A percentile compares a stretch with the other conserved stretches of the same genome.
Conservation (phyloP, 164 flowering plant species). For the Nymphaea colorata region DNA sequence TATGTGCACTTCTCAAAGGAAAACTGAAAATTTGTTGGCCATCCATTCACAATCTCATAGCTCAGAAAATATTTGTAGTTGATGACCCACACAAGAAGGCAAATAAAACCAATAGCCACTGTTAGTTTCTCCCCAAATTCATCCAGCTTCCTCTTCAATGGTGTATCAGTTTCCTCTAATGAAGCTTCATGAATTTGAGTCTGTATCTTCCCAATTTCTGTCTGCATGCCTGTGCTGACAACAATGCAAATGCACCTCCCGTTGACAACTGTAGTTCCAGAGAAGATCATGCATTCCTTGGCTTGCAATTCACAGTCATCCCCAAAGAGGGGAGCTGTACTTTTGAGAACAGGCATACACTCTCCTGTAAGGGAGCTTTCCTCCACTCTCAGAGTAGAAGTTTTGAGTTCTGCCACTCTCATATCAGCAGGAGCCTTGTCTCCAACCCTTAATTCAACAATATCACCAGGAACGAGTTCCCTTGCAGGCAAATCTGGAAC, state of each 20-base stretch:
- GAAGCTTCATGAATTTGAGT: constrained; percentile 88
- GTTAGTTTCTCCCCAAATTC: constrained; percentile 83
- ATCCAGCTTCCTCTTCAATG: constrained; percentile 78
- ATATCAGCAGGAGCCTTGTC: constrained; percentile 91
- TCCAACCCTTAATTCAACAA: constrained; percentile 72
- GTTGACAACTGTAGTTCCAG: constrained; percentile 81
- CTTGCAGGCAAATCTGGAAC: constrained; percentile 70
- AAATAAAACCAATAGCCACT: constrained; percentile 61
- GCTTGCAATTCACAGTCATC: constrained; percentile 86
- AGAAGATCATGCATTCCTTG: constrained; percentile 80
- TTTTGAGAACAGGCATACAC: constrained; percentile 74
- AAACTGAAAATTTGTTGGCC: constrained; percentile 60
- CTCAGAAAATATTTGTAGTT: constrained; percentile 72
- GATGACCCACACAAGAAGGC: constrained; percentile 72
- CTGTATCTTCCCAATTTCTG: constrained; percentile 89
- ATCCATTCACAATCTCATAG: constrained; percentile 65
- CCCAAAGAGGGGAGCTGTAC: constrained; percentile 28
- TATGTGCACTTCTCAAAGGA: constrained; percentile 87
- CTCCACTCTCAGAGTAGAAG: constrained; percentile 69
- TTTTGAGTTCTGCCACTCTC: constrained; percentile 63
- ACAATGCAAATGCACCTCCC: constrained; percentile 73
- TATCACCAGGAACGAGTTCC: constrained; percentile 87
- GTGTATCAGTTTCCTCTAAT: constrained; percentile 63
- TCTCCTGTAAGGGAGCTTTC: constrained; percentile 93
- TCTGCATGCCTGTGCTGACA: constrained; percentile 58